Percentiles rank a stretch among this genome's conserved stretches.
Conservation (phyloP, 805 yeast genomes). For the Dipodascus albidus region DNA sequence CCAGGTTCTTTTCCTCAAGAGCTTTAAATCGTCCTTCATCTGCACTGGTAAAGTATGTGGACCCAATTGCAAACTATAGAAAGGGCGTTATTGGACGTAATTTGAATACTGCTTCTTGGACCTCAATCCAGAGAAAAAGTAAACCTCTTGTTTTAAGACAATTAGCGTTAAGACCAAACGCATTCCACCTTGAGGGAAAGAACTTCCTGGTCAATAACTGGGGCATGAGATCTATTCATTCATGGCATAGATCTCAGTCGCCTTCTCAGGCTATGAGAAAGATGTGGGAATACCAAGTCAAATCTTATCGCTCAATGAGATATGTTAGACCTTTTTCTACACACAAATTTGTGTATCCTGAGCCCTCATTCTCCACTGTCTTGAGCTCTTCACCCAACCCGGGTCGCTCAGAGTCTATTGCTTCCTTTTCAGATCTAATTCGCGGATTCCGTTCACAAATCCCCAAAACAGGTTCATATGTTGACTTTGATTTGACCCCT, state of each 20-base stretch:
- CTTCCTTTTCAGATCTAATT: neutral
- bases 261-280: neutral
- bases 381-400: neutral
- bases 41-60: neutral
- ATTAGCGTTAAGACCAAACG: neutral
- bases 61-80: neutral
- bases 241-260: neutral
- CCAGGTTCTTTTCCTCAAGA: neutral
- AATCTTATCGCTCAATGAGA: neutral
- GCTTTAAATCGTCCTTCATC: neutral
- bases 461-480: constrained; percentile 26
- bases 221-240: neutral
- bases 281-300: neutral
- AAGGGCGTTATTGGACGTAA: neutral
- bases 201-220: neutral
- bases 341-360: neutral
- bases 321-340: neutral
- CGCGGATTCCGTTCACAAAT: constrained; percentile 22
- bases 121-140: neutral
- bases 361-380: neutral
- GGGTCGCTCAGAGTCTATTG: neutral
- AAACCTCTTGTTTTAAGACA: neutral
- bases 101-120: neutral
- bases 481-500: constrained; percentile 45
- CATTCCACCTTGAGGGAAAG: neutral